phyloP scores from a whole-genome alignment of 202 grass and related monocot species.

The Zizania palustris region DNA sequence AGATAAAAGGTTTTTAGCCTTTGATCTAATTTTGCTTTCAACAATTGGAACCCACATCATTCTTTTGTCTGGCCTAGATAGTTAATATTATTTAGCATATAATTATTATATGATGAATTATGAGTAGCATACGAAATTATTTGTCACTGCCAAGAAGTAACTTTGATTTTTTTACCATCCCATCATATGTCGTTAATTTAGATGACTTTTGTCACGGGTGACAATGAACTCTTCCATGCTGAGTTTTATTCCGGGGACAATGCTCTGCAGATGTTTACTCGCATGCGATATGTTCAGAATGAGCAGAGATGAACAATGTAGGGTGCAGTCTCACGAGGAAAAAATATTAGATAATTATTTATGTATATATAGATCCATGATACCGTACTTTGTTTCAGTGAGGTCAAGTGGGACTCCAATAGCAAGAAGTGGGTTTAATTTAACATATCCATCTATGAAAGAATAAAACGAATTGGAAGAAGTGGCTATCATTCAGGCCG shows the following conservation, averaged over 20 bases:
- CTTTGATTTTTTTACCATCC: too few species aligned
- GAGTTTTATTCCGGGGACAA: constrained; percentile 5
- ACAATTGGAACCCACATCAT: constrained; percentile 20
- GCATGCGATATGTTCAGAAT: neutral
- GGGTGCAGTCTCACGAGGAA: neutral
- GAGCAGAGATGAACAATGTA: neutral
- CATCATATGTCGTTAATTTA: too few species aligned
- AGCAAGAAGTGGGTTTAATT: neutral
- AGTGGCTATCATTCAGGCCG: constrained; percentile 35
- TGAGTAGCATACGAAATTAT: neutral
- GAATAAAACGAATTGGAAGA: neutral
- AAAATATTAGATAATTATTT: constrained; percentile 23
- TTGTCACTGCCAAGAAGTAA: too few species aligned
- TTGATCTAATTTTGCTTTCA: neutral
- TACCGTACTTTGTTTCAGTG: constrained; percentile 21
- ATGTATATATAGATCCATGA: constrained; percentile 22
- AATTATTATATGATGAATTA: constrained; percentile 18
- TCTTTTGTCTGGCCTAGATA: constrained; percentile 19
- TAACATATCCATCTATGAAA: constrained; percentile 28
- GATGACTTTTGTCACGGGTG: too few species aligned
- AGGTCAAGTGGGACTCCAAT: constrained; percentile 5
- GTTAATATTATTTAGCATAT: neutral
- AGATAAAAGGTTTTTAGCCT: constrained; percentile 9
- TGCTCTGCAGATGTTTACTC: neutral
- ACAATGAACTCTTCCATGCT: neutral